These are phyloP conservation scores for Neobulgaria alba DNA, from an alignment of 2,329 filamentous ascomycete genomes.

Conservation along the genomic window DNA sequence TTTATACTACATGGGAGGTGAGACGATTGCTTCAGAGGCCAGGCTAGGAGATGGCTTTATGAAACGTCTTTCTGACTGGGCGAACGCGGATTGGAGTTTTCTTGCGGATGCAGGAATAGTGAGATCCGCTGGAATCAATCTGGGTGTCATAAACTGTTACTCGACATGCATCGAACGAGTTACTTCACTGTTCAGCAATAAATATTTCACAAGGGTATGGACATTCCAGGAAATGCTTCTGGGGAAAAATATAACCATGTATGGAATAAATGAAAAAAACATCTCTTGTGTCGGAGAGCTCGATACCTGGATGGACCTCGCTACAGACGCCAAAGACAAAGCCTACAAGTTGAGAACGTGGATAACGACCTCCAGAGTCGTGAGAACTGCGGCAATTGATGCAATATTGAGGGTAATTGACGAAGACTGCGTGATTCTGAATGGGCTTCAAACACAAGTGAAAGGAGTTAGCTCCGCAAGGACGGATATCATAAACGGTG, in stretches of 20 bases:
- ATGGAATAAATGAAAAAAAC: constrained; percentile 4
- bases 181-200: constrained; percentile 6
- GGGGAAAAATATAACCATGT: constrained; percentile 11
- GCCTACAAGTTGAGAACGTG: constrained; percentile 8
- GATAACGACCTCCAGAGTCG: constrained; percentile 7
- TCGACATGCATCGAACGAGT: constrained; percentile 9
- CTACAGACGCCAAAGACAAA: constrained; percentile 10
- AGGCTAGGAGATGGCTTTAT: constrained; percentile 15
- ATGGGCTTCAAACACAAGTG: constrained; percentile 16
- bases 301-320: constrained; percentile 12
- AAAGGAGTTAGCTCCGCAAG: constrained; percentile 20
- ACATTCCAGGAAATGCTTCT: constrained; percentile 11
- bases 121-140: constrained; percentile 5
- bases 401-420: constrained; percentile 18
- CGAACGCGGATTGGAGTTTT: constrained; percentile 4
- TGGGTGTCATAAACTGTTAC: constrained; percentile 10
- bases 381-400: constrained; percentile 13
- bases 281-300: constrained; percentile 9
- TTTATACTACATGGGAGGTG: constrained; percentile 15
- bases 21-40: constrained; percentile 21
- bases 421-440: constrained; percentile 15
- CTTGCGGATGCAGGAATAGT: constrained; percentile 4
- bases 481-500: constrained; percentile 25
- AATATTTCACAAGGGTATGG: constrained; percentile 9
- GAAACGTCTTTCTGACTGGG: constrained; percentile 10